These are phyloP conservation scores for Fraxinus baroniana DNA, from an alignment of 305 asterid genomes.

Conservation along the genomic window DNA sequence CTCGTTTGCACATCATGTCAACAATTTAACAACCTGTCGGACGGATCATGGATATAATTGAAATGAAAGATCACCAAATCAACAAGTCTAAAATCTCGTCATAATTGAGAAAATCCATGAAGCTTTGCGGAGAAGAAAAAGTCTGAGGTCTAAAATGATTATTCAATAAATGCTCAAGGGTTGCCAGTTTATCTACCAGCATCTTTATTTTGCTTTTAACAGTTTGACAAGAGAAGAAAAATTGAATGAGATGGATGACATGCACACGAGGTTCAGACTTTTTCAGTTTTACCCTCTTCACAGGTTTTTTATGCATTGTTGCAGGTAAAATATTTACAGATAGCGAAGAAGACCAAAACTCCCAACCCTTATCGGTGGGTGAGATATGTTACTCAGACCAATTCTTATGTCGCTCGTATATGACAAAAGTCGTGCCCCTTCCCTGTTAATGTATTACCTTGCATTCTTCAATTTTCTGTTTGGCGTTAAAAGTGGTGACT, in stretches of 20 bases:
- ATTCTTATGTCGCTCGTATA: conserved; percentile 96
- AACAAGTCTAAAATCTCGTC: background rate
- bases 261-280: background rate
- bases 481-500: background rate
- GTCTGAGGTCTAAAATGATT: background rate
- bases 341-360: conserved; percentile 74
- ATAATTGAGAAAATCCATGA: background rate
- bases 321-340: conserved; percentile 95
- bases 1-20: background rate
- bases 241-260: background rate
- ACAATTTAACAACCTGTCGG: background rate
- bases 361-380: conserved; percentile 96
- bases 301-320: conserved; percentile 22
- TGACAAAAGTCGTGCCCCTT: conserved; percentile 25
- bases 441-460: background rate
- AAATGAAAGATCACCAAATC: background rate
- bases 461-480: background rate
- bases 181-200: background rate
- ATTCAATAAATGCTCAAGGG: background rate
- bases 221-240: background rate
- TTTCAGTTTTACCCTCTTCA: background rate
- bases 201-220: background rate
- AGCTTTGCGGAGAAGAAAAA: background rate
- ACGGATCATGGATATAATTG: background rate
- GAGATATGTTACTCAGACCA: conserved; percentile 93